Base-by-base conservation (phyloP, 345 rosid species). In the Psidium guajava region DNA sequence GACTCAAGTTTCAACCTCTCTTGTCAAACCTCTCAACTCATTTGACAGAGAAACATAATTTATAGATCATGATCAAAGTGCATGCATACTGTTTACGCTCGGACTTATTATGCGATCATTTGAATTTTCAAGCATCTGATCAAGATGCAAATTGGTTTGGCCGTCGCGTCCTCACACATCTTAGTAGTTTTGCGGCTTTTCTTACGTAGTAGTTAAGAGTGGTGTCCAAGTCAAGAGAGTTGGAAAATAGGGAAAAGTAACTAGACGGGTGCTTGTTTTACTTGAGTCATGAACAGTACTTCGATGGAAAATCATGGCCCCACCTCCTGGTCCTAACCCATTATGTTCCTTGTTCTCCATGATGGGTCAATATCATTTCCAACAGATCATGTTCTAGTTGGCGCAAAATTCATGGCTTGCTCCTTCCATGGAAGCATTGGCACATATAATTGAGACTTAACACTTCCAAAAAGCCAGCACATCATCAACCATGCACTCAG, bases 381-480 rank as follows among this genome's bases (percentile, higher is more conserved):
- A 69, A 32, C 77, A 69, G 47, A 36, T 69, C 77, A 69, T 69
- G 77, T 69, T 69, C 77, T 69, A 36, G 12, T 36, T 69, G 77
- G 77, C 24, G 47, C 77, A 69, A 69, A 69, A 18, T 32, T 36
- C 47, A 36, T 69, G 77, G 77, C 47, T 36, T 36, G 47, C 77
- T 69, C 25, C 77, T 69, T 36, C 77, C 77, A 36, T 18, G 77
- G 83, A n/a, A 27, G 16, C 51, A 28, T 21, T 0, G 84, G 32
- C 40, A 52, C 27, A 44, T 32, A 83, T 83, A 42, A 83, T 83
- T 83, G 85, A 83, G 69, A n/a, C 14, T 10, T 75, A 83, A 32
- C 77, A 18, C 85, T 83, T n/a, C 77, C 85, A 83, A 83, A 83
- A 13, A 20, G 77, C 85, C 85, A 83, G 75, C 85, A 61, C 75